Percentiles rank a stretch among this genome's conserved stretches.
Conservation (phyloP, 2,329 filamentous ascomycete genomes). For the Curvularia lunata region DNA sequence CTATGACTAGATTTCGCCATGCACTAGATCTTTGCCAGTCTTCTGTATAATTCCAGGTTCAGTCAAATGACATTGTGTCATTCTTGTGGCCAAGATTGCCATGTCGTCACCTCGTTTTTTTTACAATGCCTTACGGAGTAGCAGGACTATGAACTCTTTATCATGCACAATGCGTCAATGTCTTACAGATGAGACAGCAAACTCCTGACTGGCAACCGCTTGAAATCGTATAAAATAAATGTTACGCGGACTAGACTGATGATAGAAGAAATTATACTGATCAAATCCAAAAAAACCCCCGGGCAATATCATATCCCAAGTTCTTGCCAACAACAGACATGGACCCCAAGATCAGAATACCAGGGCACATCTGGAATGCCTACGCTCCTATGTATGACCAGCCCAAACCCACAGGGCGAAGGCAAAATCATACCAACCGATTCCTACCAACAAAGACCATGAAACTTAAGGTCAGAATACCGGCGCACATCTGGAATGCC, state of each 20-base stretch:
- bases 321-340: no score
- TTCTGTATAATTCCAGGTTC: not conserved
- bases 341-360: no score
- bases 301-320: no score
- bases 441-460: not conserved
- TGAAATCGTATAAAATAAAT: not conserved
- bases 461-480: slow-evolving; percentile 16
- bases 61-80: not conserved
- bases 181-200: slow-evolving; percentile 1
- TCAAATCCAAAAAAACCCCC: no score
- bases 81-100: not conserved
- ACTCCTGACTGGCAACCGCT: not conserved
- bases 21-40: not conserved
- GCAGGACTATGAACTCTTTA: not conserved
- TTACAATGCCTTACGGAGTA: not conserved
- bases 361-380: no score
- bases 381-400: no score
- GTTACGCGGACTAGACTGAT: not conserved
- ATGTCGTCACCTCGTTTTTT: not conserved
- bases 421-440: not conserved
- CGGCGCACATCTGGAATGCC: slow-evolving; percentile 23
- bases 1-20: slow-evolving; percentile 21
- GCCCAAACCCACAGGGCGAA: not conserved
- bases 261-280: not conserved
- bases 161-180: not conserved